Conservation (phyloP, 176 grass and related monocot genomes). For the Avena sativa region DNA sequence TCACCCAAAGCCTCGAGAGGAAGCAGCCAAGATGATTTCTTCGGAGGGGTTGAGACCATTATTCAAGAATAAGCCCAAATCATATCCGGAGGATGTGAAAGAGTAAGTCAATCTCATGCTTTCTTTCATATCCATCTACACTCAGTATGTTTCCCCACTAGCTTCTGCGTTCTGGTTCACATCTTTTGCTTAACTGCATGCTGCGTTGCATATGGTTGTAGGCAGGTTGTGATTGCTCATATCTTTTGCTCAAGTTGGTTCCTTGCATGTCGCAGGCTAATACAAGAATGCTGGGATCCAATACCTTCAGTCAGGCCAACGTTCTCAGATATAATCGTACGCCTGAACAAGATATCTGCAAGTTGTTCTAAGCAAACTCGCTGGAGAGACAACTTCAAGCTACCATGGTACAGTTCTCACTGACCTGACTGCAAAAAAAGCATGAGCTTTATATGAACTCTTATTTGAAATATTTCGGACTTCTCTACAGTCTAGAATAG, state of each 20-base stretch:
- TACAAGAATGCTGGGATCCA: conserved; percentile 85
- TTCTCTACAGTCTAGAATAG: conserved; percentile 6
- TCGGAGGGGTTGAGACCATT: conserved; percentile 74
- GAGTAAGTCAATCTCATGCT: conserved; percentile 62
- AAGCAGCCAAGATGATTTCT: conserved; percentile 79
- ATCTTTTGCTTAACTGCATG: background rate
- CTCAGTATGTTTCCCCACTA: background rate
- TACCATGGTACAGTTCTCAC: conserved; percentile 66
- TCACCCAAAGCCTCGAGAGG: conserved; percentile 58
- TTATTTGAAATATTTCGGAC: background rate
- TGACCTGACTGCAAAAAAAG: conserved; percentile 6
- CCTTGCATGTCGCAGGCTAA: conserved; percentile 59
- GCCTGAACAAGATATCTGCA: conserved; percentile 63
- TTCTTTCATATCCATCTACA: background rate
- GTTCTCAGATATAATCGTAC: conserved; percentile 80
- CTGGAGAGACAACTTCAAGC: conserved; percentile 84
- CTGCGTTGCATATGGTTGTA: background rate
- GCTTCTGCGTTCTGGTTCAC: background rate
- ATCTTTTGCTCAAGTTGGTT: background rate
- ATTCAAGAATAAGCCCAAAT: conserved; percentile 86
- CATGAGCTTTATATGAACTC: background rate
- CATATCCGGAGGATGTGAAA: conserved; percentile 66
- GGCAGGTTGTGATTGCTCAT: background rate
- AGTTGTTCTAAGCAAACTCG: conserved; percentile 56
- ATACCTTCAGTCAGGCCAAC: conserved; percentile 61